Conservation (phyloP, 2,329 filamentous ascomycete species). For the Colletotrichum sp. region DNA sequence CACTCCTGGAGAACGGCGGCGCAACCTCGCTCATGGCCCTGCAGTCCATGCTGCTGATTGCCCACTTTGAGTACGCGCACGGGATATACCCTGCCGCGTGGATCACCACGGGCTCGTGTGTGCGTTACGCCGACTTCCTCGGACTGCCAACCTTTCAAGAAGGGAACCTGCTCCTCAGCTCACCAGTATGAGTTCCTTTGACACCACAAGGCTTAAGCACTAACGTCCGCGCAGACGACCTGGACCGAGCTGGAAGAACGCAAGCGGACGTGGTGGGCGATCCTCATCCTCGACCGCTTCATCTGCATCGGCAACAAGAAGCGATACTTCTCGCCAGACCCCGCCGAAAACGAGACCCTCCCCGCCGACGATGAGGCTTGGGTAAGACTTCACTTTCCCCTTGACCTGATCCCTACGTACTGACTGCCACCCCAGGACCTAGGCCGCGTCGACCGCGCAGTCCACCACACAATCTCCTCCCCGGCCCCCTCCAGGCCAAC, state of each 20-base stretch:
- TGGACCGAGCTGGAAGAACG: slow-evolving; percentile 54
- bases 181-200: slow-evolving; percentile 29
- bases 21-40: slow-evolving; percentile 45
- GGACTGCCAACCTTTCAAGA: slow-evolving; percentile 41
- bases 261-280: slow-evolving; percentile 52
- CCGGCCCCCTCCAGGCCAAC: slow-evolving; percentile 46
- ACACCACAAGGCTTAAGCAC: neutral
- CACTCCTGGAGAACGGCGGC: slow-evolving; percentile 45
- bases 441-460: slow-evolving; percentile 34
- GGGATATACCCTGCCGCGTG: slow-evolving; percentile 55
- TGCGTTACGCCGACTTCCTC: slow-evolving; percentile 49
- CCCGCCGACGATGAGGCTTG: slow-evolving; percentile 44
- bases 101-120: slow-evolving; percentile 49
- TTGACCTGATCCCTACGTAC: neutral
- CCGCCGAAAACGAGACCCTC: slow-evolving; percentile 28
- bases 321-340: slow-evolving; percentile 24
- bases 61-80: slow-evolving; percentile 53
- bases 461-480: slow-evolving; percentile 36
- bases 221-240: slow-evolving; percentile 32
- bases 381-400: slow-evolving; percentile 27
- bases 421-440: slow-evolving; percentile 33
- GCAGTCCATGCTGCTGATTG: slow-evolving; percentile 49
- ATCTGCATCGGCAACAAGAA: slow-evolving; percentile 20
- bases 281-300: slow-evolving; percentile 45
- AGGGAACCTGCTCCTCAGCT: slow-evolving; percentile 40